Evolutionary conservation across 805 yeast species (phyloP).

Genomic region (Tanozyma kutaoensis): DNA sequence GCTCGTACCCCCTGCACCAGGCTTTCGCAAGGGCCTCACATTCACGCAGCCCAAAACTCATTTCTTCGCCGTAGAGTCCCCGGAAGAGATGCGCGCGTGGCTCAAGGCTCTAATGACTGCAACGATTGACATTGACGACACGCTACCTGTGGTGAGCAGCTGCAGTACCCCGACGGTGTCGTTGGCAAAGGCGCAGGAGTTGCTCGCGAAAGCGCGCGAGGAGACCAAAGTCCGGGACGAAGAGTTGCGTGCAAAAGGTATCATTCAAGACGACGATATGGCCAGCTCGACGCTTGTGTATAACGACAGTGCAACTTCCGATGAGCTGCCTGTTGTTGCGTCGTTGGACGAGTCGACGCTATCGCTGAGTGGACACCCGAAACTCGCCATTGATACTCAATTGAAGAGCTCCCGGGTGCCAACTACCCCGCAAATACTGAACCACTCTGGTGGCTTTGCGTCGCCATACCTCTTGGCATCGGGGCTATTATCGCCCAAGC

Average conservation of each 20-base stretch:
- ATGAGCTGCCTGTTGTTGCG: conserved; percentile 14
- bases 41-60: conserved; percentile 95
- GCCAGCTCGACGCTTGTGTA: conserved; percentile 1
- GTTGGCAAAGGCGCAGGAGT: conserved; percentile 72
- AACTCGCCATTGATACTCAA: conserved; percentile 20
- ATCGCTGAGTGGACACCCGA: conserved; percentile 12
- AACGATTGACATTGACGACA: conserved; percentile 89
- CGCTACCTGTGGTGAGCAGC: conserved; percentile 83
- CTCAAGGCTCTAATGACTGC: conserved; percentile 90
- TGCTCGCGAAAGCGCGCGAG: conserved; percentile 73
- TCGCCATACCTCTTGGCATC: conserved; percentile 61
- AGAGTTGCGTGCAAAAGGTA: conserved; percentile 31
- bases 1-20: conserved; percentile 94
- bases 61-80: conserved; percentile 87
- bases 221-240: conserved; percentile 47
- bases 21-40: conserved; percentile 86
- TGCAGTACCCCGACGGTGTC: conserved; percentile 95
- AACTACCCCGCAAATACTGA: conserved; percentile 20
- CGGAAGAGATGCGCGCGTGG: conserved; percentile 91
- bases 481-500: conserved; percentile 42
- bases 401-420: conserved; percentile 16
- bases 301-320: conserved; percentile 7
- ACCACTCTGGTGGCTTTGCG: conserved; percentile 23
- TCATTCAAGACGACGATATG: conserved; percentile 4
- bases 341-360: conserved; percentile 20